Evolutionary conservation across 805 yeast genomes (phyloP), one percentile per base, ranked within the genome.

Genomic region (Yarrowia porcina): DNA sequence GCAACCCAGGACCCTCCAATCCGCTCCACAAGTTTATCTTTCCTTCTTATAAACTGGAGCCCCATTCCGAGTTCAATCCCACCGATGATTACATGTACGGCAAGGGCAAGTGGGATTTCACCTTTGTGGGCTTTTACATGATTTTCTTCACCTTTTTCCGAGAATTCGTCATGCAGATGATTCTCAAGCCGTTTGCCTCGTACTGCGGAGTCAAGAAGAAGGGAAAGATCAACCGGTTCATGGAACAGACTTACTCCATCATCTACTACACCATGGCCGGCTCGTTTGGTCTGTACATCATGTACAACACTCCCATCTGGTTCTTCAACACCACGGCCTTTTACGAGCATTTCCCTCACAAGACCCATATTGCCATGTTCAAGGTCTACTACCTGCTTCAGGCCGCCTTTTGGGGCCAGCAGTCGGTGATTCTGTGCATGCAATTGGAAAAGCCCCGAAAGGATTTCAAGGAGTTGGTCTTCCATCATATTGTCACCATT

Each of bases 321-420:
- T 87, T 80, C 71, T 94, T 94, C 75, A 82, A 89, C 72, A 94
- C 97, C 2, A 79, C 84, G 3, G 85, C 89, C 36, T 88, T 93
- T 79, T 94, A 90, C 75, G 80, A 73, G 65, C 77, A 82, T 25
- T 93, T 87, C 73, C 99, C 99, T 7, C 98, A 94, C 76, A 79
- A 82, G 65, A 80, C 87, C 33, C 89, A 88, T 71, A 87, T 82
- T 63, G 80, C 77, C 65, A 77, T 80, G 63, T 88, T 88, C 78
- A 94, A 94, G 77, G 74, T 84, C 13, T 94, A 88, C 72, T 94
- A 94, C 73, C 78, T 94, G 65, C 85, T 89, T 42, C 98, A 94
- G 77, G 97, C 98, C 6, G 88, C 97, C 4, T 94, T 90, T 75
- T 94, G 99, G 99, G 85, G 91, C 21, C 99, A 94, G 77, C 99